Base-by-base conservation (phyloP, 305 asterid genomes). In the Ilex paraguariensis region DNA sequence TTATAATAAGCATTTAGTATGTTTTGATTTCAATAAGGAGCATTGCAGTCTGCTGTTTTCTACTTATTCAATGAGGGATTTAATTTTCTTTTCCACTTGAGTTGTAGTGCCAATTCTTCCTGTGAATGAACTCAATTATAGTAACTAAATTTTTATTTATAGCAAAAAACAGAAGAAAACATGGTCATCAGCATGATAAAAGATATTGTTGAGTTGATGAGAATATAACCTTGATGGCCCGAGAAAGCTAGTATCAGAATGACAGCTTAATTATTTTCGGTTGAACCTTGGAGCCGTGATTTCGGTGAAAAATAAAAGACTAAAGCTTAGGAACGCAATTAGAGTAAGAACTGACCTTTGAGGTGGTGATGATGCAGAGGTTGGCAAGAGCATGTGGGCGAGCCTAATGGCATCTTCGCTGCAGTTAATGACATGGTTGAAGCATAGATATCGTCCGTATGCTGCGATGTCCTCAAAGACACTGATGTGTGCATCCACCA, bases 401-500 rank as follows among this genome's bases (percentile, higher is more conserved):
- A 92, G 84, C 54, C 81, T 76, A 13, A 78, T 64, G 11, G 82
- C 89, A 15, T 85, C 97, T 51, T 82, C 68, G 39, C 75, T 71
- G 67, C 72, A 61, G 39, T 72, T 87, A 14, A 92, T 78, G 54
- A 82, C 87, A 56, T 65, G 83, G 54, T 89, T 84, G 62, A 92
- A 89, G 72, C 97, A 92, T 2, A 92, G 67, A 81, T 92, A 92
- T 9, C 97, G 82, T 17, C 98, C 98, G 11, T 84, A 90, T 1
- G 98, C 71, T 33, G 97, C 77, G 10, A 82, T 31, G 31, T 90
- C 96, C 84, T 92, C 96, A 49, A 85, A 90, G 10, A 87, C 95
- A 56, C 96, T 84, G n/a, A 92, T 76, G 61, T 92, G 98, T 0
- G 98, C 96, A 14, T 87, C 84, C 3, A 87, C 91, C 64, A 92